Base-by-base conservation (phyloP, 108 stramenopile species). In the Mediolabrus comicus region DNA sequence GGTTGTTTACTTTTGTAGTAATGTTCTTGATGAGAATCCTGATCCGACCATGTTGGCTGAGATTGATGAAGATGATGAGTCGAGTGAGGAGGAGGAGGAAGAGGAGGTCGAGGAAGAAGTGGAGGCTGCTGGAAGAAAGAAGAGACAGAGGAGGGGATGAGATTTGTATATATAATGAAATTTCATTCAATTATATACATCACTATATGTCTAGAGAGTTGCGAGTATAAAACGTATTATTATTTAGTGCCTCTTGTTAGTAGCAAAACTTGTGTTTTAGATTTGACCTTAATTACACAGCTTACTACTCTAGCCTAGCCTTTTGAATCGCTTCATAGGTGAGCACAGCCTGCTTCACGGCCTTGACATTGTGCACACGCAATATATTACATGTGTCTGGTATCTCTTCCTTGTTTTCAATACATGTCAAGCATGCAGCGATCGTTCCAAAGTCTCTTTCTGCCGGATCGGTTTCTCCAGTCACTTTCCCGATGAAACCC, bases 331-430 rank as follows among this genome's bases (percentile, higher is more conserved):
- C 94, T 59, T 98, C 96, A 71, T 89, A 82, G 1, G 96, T 71
- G 22, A 66, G 26, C 3, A 86, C 24, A 5, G 92, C 93, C 53
- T 97, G 91, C 43, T 71, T 84, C 0, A 83, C 59, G 1, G 75
- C 90, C 52, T 81, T 82, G 33, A 98, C 96, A 68, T 97, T 93
- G 69, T 98, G 98, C 16, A 98, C 98, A 38, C 98, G 86, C 5
- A 98, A 63, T 34, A 98, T 85, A 52, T 80, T 90, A 61, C 94
- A 74, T 8, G 77, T 59, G 8, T 55, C 77, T 11, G 24, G 28
- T 1, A 46, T 55, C 38, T 56, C 33, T 29, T 58, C 67, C 27
- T 73, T 81, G 34, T 83, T 64, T 63, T 74, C 84, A 36, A 92
- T 69, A 1, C 81, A 85, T 13, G 88, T 85, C 25, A 89, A 58